Base-by-base conservation (phyloP, 208 protist species). In the Naegleria fowleri region DNA sequence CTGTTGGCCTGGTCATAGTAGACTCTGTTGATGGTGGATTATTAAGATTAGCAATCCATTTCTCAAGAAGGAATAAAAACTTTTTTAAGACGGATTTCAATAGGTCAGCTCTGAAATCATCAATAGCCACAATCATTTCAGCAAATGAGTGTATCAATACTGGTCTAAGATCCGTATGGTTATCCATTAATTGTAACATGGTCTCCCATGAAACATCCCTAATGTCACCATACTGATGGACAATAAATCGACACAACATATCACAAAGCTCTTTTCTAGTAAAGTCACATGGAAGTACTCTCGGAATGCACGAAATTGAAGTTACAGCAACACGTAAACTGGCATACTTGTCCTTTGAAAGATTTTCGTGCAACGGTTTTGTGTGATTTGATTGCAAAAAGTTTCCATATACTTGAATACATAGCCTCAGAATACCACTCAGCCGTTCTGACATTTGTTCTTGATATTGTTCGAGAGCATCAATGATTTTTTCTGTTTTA, bases 191-290 rank as follows among this genome's bases (percentile, higher is more conserved):
- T 38, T 67, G 43, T 9, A 55, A 41, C 48, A 89, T 67, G 1
- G 41, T 40, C 13, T 89, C 48, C 86, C 86, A 89, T 41, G 86
- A 55, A 75, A 67, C 48, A 67, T 89, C 86, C 67, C 86, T 55
- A 25, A 89, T 13, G 5, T 89, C 86, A 36, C 48, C 41, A 67
- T 89, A 40, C 59, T 89, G 86, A 89, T 89, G 86, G 13, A 89
- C n/a, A n/a, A 89, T 5, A 67, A 39, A 89, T 67, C 48, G n/a
- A 89, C 86, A 89, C 13, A 89, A 25, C 33, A 89, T 52, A 19
- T 52, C 48, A 19, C 11, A 48, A 36, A 89, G n/a, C 39, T 89
- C 33, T 5, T 67, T 52, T 25, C 6, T 16, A 5, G 86, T 43
- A 67, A 48, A 67, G 0, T 67, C n/a, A 89, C 36, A 40, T 40